Base-by-base conservation (phyloP, 2,329 filamentous ascomycete species). In the Cladosporium sphaerospermum region DNA sequence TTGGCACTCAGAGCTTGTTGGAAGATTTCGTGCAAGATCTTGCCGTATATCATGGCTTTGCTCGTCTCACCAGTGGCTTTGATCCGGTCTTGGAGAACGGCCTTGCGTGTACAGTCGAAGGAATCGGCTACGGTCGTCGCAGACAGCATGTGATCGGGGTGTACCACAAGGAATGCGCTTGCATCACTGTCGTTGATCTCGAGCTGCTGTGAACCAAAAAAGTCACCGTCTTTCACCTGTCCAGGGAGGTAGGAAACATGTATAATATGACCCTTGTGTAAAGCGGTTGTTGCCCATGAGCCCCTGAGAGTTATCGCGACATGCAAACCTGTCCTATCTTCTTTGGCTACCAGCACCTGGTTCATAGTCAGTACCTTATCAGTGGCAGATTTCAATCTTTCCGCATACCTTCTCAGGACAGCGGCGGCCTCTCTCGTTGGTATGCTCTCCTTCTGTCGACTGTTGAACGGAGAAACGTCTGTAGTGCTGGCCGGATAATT, bases 81-180 rank as follows among this genome's bases (percentile, higher is more conserved):
- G 62, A 99, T 86, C 32, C 93, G 85, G 68, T 99, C 92, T 69
- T 97, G 91, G 23, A 99, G 79, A 1, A 97, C 92, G 31, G 93
- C 90, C 58, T 92, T 86, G 14, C 93, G 86, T 67, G 88, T 85
- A 66, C 93, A 99, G 19, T 84, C 85, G 67, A 97, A 96, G 0
- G 93, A 96, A 69, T 99, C 93, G n/a, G 90, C 91, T 41, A 99
- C 87, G 4, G 95, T 89, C 0, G 93, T 97, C 2, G 93, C 87
- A 2, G 93, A 97, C 50, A 99, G 86, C 33, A 99, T 80, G 71
- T 97, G 91, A 64, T 99, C 93, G 0, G 93, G 93, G 64, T 99
- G 91, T 11, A 99, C 73, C 54, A 99, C 90, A 47, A 99, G 75
- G 69, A 97, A 86, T 6, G 62, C 59, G 45, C 63, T 66, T 62